Conservation (phyloP, 306 rosid species). For the Casuarina glauca region DNA sequence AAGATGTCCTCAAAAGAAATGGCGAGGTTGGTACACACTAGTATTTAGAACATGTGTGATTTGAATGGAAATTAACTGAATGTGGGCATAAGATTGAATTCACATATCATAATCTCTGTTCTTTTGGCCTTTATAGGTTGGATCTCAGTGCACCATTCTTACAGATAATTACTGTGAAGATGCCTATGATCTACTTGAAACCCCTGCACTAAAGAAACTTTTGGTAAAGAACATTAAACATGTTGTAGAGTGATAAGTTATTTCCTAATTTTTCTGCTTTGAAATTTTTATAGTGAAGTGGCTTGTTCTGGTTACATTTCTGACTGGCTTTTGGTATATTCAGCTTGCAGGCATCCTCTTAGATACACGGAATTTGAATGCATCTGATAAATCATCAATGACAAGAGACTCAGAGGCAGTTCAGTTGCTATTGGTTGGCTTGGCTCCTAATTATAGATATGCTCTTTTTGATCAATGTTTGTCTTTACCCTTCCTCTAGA, state of each 20-base stretch:
- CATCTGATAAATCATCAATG: constrained; percentile 50
- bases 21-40: constrained; percentile 57
- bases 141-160: constrained; percentile 81
- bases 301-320: constrained; percentile 13
- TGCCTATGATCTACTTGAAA: constrained; percentile 85
- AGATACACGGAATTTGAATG: constrained; percentile 72
- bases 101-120: constrained; percentile 1
- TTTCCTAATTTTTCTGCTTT: neutral
- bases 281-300: neutral
- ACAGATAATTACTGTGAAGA: constrained; percentile 88
- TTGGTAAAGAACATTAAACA: constrained; percentile 47
- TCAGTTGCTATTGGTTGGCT: constrained; percentile 74
- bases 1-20: constrained; percentile 58
- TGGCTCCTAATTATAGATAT: constrained; percentile 57
- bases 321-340: constrained; percentile 25
- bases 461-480: constrained; percentile 70
- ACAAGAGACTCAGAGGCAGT: constrained; percentile 95
- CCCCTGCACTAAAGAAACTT: constrained; percentile 68
- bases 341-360: constrained; percentile 87
- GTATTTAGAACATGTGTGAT: constrained; percentile 16
- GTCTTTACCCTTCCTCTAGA: constrained; percentile 9
- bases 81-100: neutral
- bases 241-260: neutral
- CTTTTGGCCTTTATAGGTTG: constrained; percentile 48
- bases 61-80: neutral